Percentiles rank a stretch among this genome's conserved stretches.
Conservation (phyloP, 805 yeast genomes). For the Citeromyces matritensis region DNA sequence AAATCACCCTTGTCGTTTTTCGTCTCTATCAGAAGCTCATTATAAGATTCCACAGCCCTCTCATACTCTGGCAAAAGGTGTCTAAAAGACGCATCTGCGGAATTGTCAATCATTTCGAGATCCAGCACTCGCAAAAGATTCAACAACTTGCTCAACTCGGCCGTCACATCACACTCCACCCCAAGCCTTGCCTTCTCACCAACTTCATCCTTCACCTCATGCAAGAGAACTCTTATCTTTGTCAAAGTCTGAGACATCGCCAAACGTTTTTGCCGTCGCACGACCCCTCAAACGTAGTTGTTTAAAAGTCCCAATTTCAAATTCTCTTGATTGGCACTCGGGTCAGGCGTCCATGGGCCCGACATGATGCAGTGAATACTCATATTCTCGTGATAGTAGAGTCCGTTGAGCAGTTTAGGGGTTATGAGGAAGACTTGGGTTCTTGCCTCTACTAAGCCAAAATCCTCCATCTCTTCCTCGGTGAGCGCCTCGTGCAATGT, state of each 20-base stretch:
- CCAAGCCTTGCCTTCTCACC: constrained; percentile 1
- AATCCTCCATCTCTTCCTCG: constrained; percentile 4
- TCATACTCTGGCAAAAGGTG: background rate
- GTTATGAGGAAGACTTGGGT: constrained; percentile 88
- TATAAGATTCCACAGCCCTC: background rate
- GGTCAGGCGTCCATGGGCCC: constrained; percentile 11
- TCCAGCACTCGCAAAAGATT: constrained; percentile 1
- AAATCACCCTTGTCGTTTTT: constrained; percentile 1
- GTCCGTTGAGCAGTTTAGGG: constrained; percentile 72
- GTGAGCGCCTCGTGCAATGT: constrained; percentile 2
- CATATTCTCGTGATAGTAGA: constrained; percentile 70
- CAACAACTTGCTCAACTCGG: background rate
- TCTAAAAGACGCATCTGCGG: background rate
- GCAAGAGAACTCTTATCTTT: constrained; percentile 8
- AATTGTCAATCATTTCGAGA: constrained; percentile 1
- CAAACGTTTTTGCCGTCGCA: too few relatives aligned
- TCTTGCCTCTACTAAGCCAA: too few relatives aligned
- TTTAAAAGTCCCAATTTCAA: too few relatives aligned
- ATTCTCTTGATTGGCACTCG: too few relatives aligned
- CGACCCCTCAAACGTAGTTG: too few relatives aligned
- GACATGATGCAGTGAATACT: constrained; percentile 75
- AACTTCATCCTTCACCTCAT: constrained; percentile 1
- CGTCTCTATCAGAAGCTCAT: constrained; percentile 1
- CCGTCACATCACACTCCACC: too few relatives aligned
- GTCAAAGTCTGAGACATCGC: constrained; percentile 8